phyloP scores from a whole-genome alignment of 78 protist genomes.

The Capsaspora owczarzaki region DNA sequence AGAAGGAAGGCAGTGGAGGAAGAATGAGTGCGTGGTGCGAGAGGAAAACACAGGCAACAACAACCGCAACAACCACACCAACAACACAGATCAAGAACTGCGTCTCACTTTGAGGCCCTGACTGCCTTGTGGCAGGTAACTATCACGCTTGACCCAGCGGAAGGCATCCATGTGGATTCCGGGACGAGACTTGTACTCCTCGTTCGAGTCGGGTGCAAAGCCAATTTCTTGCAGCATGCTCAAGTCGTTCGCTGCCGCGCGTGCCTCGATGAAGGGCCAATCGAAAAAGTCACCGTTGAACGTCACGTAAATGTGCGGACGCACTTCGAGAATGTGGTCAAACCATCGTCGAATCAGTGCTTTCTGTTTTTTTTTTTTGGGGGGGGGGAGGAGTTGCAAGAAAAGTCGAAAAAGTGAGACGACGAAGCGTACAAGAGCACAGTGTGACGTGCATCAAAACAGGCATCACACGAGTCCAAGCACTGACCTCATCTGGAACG shows the following conservation, averaged over 20 bases:
- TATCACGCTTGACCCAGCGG: constrained; percentile 98
- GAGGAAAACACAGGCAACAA: too few relatives aligned
- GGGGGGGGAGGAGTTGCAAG: too few relatives aligned
- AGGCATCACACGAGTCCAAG: background rate
- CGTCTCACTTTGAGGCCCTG: constrained; percentile 72
- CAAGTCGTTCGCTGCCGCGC: constrained; percentile 57
- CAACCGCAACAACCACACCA: background rate
- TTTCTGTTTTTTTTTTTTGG: too few relatives aligned
- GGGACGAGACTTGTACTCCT: constrained; percentile 43
- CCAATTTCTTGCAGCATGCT: constrained; percentile 62
- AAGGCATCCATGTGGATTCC: constrained; percentile 89
- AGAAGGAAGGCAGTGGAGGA: too few relatives aligned
- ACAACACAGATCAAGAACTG: background rate
- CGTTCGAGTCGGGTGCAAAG: constrained; percentile 20
- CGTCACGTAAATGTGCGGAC: constrained; percentile 87
- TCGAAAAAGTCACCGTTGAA: constrained; percentile 99
- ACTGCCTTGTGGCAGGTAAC: constrained; percentile 96
- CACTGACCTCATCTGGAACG: constrained; percentile 63
- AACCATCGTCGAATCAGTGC: constrained; percentile 55
- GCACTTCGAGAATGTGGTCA: constrained; percentile 53
- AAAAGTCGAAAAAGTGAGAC: too few relatives aligned
- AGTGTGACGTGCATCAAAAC: too few relatives aligned
- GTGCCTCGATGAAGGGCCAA: constrained; percentile 94
- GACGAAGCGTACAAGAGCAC: background rate
- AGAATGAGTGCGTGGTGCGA: too few relatives aligned